Base-by-base conservation (phyloP, 2,329 filamentous ascomycete genomes). In the Albifimbria verrucaria region DNA sequence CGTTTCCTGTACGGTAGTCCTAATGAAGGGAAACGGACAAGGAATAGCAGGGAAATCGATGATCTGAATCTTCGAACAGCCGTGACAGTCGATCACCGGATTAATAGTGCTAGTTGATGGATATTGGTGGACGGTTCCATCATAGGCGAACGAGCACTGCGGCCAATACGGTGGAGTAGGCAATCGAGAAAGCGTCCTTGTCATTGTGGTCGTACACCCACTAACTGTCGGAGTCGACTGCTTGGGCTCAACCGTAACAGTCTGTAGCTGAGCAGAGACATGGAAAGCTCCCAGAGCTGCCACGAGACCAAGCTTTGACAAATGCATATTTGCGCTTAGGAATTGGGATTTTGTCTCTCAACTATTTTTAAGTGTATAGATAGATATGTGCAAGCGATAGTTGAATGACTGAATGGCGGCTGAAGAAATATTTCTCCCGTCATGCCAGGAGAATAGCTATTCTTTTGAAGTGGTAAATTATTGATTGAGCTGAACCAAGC, bases 61-160 rank as follows among this genome's bases (percentile, higher is more conserved):
- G 7, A 70, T 56, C 1, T 41, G 28, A 15, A 71, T 26, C 41
- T 56, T 51, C 9, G 58, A 50, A 53, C 69, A 72, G 2, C 67
- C 70, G 44, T 64, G 55, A 53, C 70, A 72, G 58, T 72, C 60
- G 28, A 71, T 52, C 15, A 59, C 43, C 2, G 48, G 54, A 20
- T 54, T 59, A 2, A 61, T 7, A 7, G 63, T 64, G 9, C 57
- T 58, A 1, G 66, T 68, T 4, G 63, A 58, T 1, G 66, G 60
- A 52, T 67, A 69, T 15, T 59, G 32, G 7, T 61, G 66, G 20
- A 43, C 18, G 2, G 60, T 66, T 3, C 59, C 59, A 26, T 66
- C 51, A 15, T n/a, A n/a, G n/a, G n/a, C n/a, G n/a, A 51, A 59
- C 2, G 45, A 51, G 52, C 62, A 65, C 49, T 58, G 55, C 9